These are phyloP conservation scores for Pezicula rhizophila DNA, from an alignment of 2,329 filamentous ascomycete species.

Conservation along the genomic window DNA sequence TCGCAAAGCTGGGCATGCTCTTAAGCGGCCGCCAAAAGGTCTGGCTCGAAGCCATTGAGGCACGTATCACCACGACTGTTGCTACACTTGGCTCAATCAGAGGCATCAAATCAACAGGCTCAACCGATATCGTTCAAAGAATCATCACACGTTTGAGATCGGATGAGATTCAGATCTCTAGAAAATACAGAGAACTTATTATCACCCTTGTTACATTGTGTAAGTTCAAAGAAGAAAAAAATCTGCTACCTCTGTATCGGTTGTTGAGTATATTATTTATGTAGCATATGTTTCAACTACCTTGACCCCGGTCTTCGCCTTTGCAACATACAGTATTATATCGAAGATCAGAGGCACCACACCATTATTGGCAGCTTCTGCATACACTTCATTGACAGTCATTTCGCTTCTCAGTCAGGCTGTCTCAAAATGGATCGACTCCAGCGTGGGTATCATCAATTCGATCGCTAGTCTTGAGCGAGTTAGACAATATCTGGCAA, in stretches of 20 bases:
- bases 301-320: background rate
- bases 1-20: constrained; percentile 1
- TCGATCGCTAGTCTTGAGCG: constrained; percentile 1
- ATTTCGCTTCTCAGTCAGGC: constrained; percentile 1
- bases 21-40: background rate
- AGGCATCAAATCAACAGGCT: constrained; percentile 4
- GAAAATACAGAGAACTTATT: constrained; percentile 34
- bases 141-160: constrained; percentile 6
- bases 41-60: constrained; percentile 8
- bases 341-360: constrained; percentile 6
- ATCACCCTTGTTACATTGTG: constrained; percentile 1
- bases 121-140: constrained; percentile 2
- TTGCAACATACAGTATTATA: constrained; percentile 1
- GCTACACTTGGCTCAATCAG: constrained; percentile 4
- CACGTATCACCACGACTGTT: constrained; percentile 3
- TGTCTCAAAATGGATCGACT: constrained; percentile 1
- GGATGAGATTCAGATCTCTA: constrained; percentile 31
- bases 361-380: constrained; percentile 1
- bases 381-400: constrained; percentile 1
- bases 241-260: background rate
- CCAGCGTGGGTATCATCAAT: background rate
- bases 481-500: constrained; percentile 4
- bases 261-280: background rate
- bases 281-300: constrained; percentile 1
- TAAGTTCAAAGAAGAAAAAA: background rate